A percentile compares a stretch with the other conserved stretches of the same genome.
Conservation (phyloP, 805 yeast species). For the Sugiyamaella floridensis region DNA sequence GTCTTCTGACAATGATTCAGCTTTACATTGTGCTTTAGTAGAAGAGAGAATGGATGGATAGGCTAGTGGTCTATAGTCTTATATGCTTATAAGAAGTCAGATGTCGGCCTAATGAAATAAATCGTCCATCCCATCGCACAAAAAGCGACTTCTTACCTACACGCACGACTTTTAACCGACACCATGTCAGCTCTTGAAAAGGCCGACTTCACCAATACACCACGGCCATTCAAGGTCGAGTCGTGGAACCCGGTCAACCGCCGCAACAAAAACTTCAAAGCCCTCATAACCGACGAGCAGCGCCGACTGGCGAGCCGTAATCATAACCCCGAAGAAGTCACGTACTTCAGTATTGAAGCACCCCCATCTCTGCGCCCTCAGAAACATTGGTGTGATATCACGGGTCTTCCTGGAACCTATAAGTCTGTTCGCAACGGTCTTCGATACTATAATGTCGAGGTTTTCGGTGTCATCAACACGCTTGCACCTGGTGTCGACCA, state of each 20-base stretch:
- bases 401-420: conserved; percentile 78
- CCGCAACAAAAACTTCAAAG: conserved; percentile 68
- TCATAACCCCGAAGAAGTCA: conserved; percentile 37
- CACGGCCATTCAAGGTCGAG: conserved; percentile 49
- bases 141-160: too few species aligned
- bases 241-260: conserved; percentile 46
- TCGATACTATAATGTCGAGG: conserved; percentile 76
- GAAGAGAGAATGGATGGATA: too few species aligned
- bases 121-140: too few species aligned
- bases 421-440: conserved; percentile 60
- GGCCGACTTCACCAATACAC: conserved; percentile 23
- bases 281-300: conserved; percentile 69
- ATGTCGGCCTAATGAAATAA: too few species aligned
- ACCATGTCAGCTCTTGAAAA: conserved; percentile 12
- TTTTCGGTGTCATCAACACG: conserved; percentile 64
- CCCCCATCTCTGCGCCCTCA: conserved; percentile 82
- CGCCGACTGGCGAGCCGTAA: conserved; percentile 46
- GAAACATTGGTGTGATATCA: conserved; percentile 85
- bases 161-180: too few species aligned
- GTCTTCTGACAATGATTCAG: too few species aligned
- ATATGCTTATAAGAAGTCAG: too few species aligned
- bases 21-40: too few species aligned
- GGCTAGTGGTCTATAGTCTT: too few species aligned
- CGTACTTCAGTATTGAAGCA: conserved; percentile 65
- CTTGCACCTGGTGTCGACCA: conserved; percentile 92